Base-by-base conservation (phyloP, 768 basidiomycete genomes). In the Hysterangium stoloniferum region DNA sequence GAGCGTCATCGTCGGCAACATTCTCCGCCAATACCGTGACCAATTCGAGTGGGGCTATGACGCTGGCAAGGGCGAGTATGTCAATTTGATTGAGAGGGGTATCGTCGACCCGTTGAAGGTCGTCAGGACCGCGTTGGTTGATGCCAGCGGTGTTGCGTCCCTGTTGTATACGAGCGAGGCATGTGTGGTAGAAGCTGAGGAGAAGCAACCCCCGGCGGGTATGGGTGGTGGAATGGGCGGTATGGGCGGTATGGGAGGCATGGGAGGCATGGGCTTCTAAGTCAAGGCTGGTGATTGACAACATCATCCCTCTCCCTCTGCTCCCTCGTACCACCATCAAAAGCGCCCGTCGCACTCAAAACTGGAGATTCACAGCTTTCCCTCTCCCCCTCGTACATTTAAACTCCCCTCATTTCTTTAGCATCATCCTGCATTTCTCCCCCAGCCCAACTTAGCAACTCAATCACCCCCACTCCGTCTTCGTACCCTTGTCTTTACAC, bases 31-130 rank as follows among this genome's bases (percentile, higher is more conserved):
- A 60, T 86, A 89, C 61, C 83, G 78, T 6, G 92, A 92, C 68
- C 79, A 91, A 71, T 91, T 91, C 64, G 73, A 72, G 11, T 82
- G 78, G 80, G 88, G 94, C 1, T 96, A 96, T 68, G 91, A 96
- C 57, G 92, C 94, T 22, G 76, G 80, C 61, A 86, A 84, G 71
- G 91, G 89, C 55, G 86, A 94, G 69, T 97, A 90, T 62, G 81
- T 85, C 38, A 90, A 98, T 68, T 93, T 98, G 92, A 85, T 97
- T 70, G 76, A 83, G 66, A 75, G 80, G 25, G 95, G 95, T 61
- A 96, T 98, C 58, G 84, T 97, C 38, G 95, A 98, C 71, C 94
- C 93, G 1, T 72, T 94, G 54, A 95, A 95, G 79, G 95, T 98
- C 45, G 94, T 96, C 45, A 73, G 90, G 59, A 95, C 92, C 2